Conservation (phyloP, 768 basidiomycete species). For the Boletus speciosus region DNA sequence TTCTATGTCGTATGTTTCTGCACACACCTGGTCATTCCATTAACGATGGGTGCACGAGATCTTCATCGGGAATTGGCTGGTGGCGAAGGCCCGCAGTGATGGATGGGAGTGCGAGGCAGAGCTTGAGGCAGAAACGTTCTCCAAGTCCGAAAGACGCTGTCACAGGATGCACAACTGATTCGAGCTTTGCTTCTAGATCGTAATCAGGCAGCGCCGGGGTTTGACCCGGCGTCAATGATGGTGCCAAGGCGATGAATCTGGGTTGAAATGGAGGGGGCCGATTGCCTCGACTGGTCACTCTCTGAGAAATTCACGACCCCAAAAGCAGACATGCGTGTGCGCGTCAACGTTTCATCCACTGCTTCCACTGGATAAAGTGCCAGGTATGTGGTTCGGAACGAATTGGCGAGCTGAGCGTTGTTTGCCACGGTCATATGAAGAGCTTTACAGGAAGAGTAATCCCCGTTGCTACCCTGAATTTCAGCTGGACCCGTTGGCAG, state of each 20-base stretch:
- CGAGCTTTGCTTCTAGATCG: constrained; percentile 3
- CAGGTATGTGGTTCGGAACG: not conserved
- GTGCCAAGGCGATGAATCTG: not conserved
- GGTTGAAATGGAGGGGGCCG: not conserved
- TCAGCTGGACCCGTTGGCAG: constrained; percentile 15
- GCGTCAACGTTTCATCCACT: not conserved
- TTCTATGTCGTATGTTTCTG: constrained; percentile 8
- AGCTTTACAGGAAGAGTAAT: constrained; percentile 27
- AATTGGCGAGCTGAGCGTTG: constrained; percentile 5
- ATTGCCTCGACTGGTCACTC: not conserved
- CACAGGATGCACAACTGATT: constrained; percentile 6
- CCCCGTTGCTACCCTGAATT: constrained; percentile 31
- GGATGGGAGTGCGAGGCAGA: constrained; percentile 8
- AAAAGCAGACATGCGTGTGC: not conserved
- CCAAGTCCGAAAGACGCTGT: constrained; percentile 22
- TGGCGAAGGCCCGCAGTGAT: constrained; percentile 27
- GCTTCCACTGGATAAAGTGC: not conserved
- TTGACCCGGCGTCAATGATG: not conserved
- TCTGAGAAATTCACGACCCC: not conserved
- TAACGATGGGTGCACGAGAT: constrained; percentile 18
- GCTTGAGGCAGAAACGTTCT: constrained; percentile 27
- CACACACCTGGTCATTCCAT: constrained; percentile 9
- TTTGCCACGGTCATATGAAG: constrained; percentile 21
- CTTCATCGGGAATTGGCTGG: constrained; percentile 24
- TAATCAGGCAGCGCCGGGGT: constrained; percentile 5